Base-by-base conservation (phyloP, 1,284 basidiomycete genomes). In the Naganishia sp. region DNA sequence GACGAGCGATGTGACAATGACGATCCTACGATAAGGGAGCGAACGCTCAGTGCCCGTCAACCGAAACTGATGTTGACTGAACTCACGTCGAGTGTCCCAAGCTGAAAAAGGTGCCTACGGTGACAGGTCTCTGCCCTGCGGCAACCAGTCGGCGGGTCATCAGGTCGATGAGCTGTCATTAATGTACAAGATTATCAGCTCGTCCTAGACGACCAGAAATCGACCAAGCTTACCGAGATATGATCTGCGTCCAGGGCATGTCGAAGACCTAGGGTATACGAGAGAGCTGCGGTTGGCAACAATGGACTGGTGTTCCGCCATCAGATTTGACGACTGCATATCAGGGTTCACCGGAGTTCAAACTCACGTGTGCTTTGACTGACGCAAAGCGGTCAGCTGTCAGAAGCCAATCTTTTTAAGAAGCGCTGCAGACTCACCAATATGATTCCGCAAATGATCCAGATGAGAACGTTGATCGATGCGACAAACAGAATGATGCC, bases 71-170 rank as follows among this genome's bases (percentile, higher is more conserved):
- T 6, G 21, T 3, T 43, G 23, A n/a, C 43, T 15, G 36, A 6
- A 49, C 65, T 60, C 39, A 66, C 65, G 66, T 67, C 21, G 66
- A 67, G 48, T 67, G 66, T 23, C 66, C 66, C 28, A 67, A 44
- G 52, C 60, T 63, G 46, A 67, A 67, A 23, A 67, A 67, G 10
- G 66, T 67, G n/a, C 66, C 66, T 9, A 67, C 66, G 15, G 66
- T 67, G 21, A 64, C 66, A 3, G 66, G 66, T 44, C 66, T 56
- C n/a, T 67, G 66, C 3, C 66, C 66, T 1, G 53, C 60, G 6
- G 66, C 59, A 21, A 67, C 61, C 46, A 67, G 50, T n/a, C 66
- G 36, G 25, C 66, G 25, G 3, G 66, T 67, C 66, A 64, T 67
- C 39, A 67, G 25, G 42, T 67, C 66, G 25, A 67, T 67, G 5